phyloP scores from a whole-genome alignment of 768 basidiomycete species.

The Tricholoma matsutake region DNA sequence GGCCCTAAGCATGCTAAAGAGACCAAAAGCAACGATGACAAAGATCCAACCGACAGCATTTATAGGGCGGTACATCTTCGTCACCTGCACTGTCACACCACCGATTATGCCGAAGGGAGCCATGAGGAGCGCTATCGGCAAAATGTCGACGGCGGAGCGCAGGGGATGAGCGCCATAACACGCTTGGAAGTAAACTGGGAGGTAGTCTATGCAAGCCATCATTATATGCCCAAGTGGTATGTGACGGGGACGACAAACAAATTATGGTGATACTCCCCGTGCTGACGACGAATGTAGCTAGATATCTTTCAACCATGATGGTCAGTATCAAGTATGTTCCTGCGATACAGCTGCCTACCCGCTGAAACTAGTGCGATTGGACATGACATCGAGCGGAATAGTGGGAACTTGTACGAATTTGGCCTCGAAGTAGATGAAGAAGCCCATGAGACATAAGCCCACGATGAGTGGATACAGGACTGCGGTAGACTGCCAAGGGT shows the following conservation, averaged over 20 bases:
- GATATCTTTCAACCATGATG: constrained; percentile 23
- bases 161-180: constrained; percentile 35
- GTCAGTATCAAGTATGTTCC: neutral
- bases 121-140: constrained; percentile 31
- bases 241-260: constrained; percentile 8
- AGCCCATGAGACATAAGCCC: constrained; percentile 44
- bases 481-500: constrained; percentile 37
- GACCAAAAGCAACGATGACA: constrained; percentile 34
- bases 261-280: constrained; percentile 19
- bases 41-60: constrained; percentile 35
- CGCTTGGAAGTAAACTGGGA: constrained; percentile 48
- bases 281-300: constrained; percentile 30
- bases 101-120: constrained; percentile 37
- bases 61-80: constrained; percentile 32
- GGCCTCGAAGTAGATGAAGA: constrained; percentile 39
- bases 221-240: neutral
- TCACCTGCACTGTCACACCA: constrained; percentile 28
- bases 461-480: constrained; percentile 46
- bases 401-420: constrained; percentile 23
- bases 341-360: constrained; percentile 23
- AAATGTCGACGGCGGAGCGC: constrained; percentile 33
- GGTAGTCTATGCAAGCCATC: constrained; percentile 23
- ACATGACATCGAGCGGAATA: constrained; percentile 17
- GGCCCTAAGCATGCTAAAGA: constrained; percentile 20
- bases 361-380: constrained; percentile 36